These are phyloP conservation scores for Colletotrichum theobromicola DNA, from an alignment of 2,329 filamentous ascomycete genomes.

Conservation along the genomic window DNA sequence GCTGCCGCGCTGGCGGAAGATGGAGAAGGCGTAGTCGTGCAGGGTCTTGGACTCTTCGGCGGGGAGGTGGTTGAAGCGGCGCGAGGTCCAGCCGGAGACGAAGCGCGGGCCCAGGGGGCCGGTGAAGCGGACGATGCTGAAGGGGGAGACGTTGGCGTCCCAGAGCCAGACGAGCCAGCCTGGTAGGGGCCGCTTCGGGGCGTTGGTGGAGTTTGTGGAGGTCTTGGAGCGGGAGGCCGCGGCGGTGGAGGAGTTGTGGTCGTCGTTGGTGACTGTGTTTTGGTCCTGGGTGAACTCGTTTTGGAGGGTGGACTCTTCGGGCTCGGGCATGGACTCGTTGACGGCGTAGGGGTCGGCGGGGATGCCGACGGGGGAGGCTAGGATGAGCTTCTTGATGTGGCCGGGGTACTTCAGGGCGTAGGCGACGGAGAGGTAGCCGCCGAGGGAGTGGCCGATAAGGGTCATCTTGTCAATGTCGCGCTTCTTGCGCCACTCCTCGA, in stretches of 20 bases:
- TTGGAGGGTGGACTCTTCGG: conserved; percentile 72
- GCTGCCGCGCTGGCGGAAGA: conserved; percentile 90
- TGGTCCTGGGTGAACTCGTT: conserved; percentile 85
- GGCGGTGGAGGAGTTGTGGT: conserved; percentile 29
- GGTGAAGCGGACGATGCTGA: conserved; percentile 85
- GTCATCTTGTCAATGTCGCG: conserved; percentile 93
- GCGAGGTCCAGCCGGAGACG: conserved; percentile 92
- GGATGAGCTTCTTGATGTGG: conserved; percentile 91
- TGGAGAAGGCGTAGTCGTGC: conserved; percentile 91
- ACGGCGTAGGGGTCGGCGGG: conserved; percentile 94
- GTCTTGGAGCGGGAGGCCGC: conserved; percentile 32
- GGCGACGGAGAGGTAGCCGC: conserved; percentile 92
- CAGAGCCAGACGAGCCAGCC: conserved; percentile 92
- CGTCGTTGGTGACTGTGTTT: conserved; percentile 51
- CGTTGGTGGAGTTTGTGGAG: conserved; percentile 37
- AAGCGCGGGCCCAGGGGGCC: conserved; percentile 91
- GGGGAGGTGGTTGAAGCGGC: conserved; percentile 89
- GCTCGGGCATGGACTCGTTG: conserved; percentile 79
- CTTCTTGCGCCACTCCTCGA: conserved; percentile 93
- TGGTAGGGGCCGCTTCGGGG: conserved; percentile 66
- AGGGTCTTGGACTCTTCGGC: conserved; percentile 79
- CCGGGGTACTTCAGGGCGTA: conserved; percentile 98
- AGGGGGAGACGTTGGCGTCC: conserved; percentile 97
- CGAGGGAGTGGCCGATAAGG: conserved; percentile 88
- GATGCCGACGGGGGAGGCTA: conserved; percentile 92